phyloP scores from a whole-genome alignment of 164 flowering plant genomes.

The Aristolochia fimbriata region DNA sequence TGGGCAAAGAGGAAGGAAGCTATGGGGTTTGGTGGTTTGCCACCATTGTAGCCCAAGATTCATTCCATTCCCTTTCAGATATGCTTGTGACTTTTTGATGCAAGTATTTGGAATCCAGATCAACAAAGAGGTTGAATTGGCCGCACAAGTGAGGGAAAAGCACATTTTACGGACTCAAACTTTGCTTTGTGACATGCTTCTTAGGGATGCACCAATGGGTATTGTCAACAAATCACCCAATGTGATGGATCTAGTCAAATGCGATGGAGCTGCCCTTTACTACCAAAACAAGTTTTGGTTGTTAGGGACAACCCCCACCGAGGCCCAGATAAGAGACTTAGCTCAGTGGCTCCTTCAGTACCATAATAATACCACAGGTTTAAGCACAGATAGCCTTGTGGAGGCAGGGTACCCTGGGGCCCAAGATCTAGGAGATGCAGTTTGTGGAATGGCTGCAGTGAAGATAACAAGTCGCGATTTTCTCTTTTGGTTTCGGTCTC shows the following conservation, averaged over 20 bases:
- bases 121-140: conserved; percentile 63
- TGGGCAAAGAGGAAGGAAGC: conserved; percentile 33
- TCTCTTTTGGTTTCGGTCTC: conserved; percentile 78
- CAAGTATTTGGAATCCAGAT: conserved; percentile 64
- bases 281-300: conserved; percentile 39
- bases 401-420: conserved; percentile 74
- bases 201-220: conserved; percentile 59
- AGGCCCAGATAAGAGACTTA: conserved; percentile 48
- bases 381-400: conserved; percentile 69
- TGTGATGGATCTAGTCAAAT: conserved; percentile 68
- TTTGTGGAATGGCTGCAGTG: conserved; percentile 74
- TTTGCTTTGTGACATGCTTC: conserved; percentile 74
- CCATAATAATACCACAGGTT: conserved; percentile 44
- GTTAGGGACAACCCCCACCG: conserved; percentile 66
- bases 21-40: conserved; percentile 83
- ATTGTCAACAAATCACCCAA: conserved; percentile 65
- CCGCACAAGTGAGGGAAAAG: conserved; percentile 57
- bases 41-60: conserved; percentile 65
- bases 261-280: conserved; percentile 75
- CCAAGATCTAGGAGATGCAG: conserved; percentile 42
- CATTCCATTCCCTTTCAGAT: conserved; percentile 61
- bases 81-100: conserved; percentile 71
- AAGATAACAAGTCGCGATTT: conserved; percentile 48
- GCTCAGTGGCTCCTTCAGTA: conserved; percentile 46
- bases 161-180: conserved; percentile 54